Evolutionary conservation across 2,329 filamentous ascomycete species (phyloP).

Genomic region (Penicillium sp.): DNA sequence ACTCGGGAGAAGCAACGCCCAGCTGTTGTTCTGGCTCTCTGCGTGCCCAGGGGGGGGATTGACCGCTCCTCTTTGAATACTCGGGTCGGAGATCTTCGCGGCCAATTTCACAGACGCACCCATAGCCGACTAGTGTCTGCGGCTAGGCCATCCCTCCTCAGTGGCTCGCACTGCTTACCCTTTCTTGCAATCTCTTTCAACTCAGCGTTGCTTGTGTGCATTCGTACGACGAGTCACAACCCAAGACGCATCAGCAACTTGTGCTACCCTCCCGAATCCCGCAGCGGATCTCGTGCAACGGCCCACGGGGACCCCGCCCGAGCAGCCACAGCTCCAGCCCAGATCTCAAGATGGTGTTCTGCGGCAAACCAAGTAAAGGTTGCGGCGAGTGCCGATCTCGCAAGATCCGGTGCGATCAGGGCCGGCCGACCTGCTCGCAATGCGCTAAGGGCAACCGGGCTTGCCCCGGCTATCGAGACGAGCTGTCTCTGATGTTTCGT

Average conservation of each 20-base stretch:
- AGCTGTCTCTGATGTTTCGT: conserved; percentile 68
- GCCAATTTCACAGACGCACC: not conserved
- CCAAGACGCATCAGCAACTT: not conserved
- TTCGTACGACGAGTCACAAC: conserved; percentile 1
- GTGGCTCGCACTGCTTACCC: conserved; percentile 24
- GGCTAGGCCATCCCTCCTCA: conserved; percentile 3
- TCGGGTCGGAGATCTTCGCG: not conserved
- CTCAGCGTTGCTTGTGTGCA: not conserved
- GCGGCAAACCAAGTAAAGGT: conserved; percentile 51
- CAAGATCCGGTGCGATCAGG: conserved; percentile 62
- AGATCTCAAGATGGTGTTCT: conserved; percentile 43
- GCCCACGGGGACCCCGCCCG: conserved; percentile 9
- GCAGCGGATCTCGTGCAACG: conserved; percentile 12
- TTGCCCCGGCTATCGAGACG: conserved; percentile 69
- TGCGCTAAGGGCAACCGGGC: conserved; percentile 64
- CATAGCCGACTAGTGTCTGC: conserved; percentile 1
- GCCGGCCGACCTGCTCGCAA: conserved; percentile 65
- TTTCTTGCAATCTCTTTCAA: conserved; percentile 17
- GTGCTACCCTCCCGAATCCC: conserved; percentile 1
- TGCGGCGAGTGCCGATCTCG: conserved; percentile 50
- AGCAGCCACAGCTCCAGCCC: not conserved
- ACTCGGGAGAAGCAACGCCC: not conserved
- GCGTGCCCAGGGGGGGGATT: not conserved
- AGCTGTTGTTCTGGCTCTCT: not conserved
- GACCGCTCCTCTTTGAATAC: not conserved